These are phyloP conservation scores for Colletotrichum tanaceti DNA, from an alignment of 2,329 filamentous ascomycete species.

Conservation along the genomic window DNA sequence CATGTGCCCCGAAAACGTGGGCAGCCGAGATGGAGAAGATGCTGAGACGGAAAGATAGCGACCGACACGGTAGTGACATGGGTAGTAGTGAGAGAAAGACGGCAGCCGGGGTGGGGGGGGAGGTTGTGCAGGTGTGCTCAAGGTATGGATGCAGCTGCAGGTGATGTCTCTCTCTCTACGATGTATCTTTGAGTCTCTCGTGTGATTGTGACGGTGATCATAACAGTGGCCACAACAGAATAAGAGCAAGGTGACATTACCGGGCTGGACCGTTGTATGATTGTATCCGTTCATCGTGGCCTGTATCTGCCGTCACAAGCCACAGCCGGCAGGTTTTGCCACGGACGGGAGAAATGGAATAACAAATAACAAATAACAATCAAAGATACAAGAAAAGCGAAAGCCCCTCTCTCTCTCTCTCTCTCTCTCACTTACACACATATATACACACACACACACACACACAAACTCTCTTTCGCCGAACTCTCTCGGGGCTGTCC, in stretches of 20 bases:
- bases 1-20: background rate
- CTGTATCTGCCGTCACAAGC: conserved; percentile 13
- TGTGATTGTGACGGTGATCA: conserved; percentile 4
- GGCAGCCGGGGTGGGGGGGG: background rate
- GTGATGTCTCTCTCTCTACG: background rate
- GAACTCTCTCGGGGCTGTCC: background rate
- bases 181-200: too few species aligned
- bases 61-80: too few species aligned
- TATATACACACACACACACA: too few species aligned
- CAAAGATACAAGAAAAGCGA: too few species aligned
- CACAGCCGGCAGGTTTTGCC: background rate
- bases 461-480: too few species aligned
- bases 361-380: too few species aligned
- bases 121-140: conserved; percentile 8
- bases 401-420: too few species aligned
- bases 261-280: background rate
- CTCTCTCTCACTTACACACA: too few species aligned
- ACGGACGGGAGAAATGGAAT: background rate
- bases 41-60: background rate
- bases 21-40: too few species aligned
- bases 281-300: too few species aligned
- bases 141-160: background rate
- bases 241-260: too few species aligned
- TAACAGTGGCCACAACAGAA: too few species aligned
- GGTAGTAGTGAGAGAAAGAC: background rate